Percentiles rank a stretch among this genome's conserved stretches.
These are phyloP conservation scores for Leucocoprinus birnbaumii DNA, from an alignment of 768 basidiomycete species.

Conservation along the genomic window DNA sequence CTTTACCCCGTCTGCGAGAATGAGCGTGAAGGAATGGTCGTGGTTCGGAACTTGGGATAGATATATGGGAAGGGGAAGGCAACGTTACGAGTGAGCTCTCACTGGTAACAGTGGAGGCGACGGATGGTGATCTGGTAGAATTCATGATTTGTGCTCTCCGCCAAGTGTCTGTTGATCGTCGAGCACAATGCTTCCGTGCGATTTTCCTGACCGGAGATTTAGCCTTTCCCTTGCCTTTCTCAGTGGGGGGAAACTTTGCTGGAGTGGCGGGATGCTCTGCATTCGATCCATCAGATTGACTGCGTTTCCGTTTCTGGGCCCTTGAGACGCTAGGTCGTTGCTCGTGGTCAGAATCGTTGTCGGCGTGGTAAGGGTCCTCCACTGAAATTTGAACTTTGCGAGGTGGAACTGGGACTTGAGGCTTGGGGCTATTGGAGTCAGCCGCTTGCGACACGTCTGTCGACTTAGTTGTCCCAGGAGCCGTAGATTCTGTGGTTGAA, in stretches of 20 bases:
- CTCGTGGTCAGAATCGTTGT: slow-evolving; percentile 11
- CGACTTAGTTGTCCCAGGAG: not conserved
- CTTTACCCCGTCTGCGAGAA: slow-evolving; percentile 20
- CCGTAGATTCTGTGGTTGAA: not conserved
- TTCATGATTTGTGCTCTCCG: slow-evolving; percentile 29
- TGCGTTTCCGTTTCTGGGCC: slow-evolving; percentile 10
- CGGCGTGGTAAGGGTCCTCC: slow-evolving; percentile 8
- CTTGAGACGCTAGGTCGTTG: not conserved
- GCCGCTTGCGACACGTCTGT: not conserved
- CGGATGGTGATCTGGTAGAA: slow-evolving; percentile 46
- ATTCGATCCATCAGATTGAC: slow-evolving; percentile 1
- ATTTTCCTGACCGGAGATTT: slow-evolving; percentile 9
- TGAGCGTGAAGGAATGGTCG: slow-evolving; percentile 31
- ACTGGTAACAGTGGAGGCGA: slow-evolving; percentile 34
- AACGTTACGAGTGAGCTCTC: slow-evolving; percentile 22
- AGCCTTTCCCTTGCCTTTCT: slow-evolving; percentile 32
- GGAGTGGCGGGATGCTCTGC: slow-evolving; percentile 14
- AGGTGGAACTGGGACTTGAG: not conserved
- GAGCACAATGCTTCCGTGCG: slow-evolving; percentile 6
- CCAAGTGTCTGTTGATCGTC: not conserved
- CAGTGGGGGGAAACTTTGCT: slow-evolving; percentile 19
- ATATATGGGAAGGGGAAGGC: slow-evolving; percentile 27
- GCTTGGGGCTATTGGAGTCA: not conserved
- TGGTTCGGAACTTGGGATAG: slow-evolving; percentile 11
- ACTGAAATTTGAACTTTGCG: slow-evolving; percentile 10